Evolutionary conservation across 2,329 filamentous ascomycete genomes (phyloP), one percentile per base, ranked within the genome.

Genomic region (Pseudogymnoascus sp.): DNA sequence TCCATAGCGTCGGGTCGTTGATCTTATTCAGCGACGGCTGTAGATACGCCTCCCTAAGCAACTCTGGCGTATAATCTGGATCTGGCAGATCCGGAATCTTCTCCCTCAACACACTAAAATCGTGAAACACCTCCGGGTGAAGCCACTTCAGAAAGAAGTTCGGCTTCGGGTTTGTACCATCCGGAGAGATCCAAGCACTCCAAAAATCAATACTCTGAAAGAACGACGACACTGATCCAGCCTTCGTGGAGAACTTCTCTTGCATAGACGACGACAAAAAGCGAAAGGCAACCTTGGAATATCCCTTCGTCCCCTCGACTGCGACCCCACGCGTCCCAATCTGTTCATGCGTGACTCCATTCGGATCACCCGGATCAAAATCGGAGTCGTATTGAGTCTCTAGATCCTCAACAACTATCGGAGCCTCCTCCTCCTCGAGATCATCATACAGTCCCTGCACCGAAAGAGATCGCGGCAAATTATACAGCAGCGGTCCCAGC

Each of bases 121-220:
- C 78, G 57, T 77, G 75, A 71, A 86, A 85, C 61, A 80, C 77
- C 69, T 87, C 81, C 0, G 85, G 85, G 34, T 82, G 80, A n/a
- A 88, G 73, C 73, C 81, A 88, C 68, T 78, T 80, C 11, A 75
- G 71, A 62, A 82, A 63, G 57, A 81, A 71, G 65, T 78, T 78
- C 4, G 78, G 77, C 51, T 79, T 78, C 68, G 74, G 74, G 62
- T 75, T 72, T 1, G 76, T 54, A 54, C 14, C 69, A 31, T 75
- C 69, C 10, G 72, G 71, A 2, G 66, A 64, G 37, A 73, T 67
- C 69, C 69, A 71, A 13, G 65, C 41, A 3, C 64, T 67, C 71
- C 71, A 72, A 62, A 72, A 71, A 31, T 72, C 68, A 6, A 72
- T 37, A 6, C 63, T 57, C 14, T 54, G 14, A 16, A 54, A 16